Base-by-base conservation (phyloP, 352 stramenopile genomes). In the Phytophthora vignae region DNA sequence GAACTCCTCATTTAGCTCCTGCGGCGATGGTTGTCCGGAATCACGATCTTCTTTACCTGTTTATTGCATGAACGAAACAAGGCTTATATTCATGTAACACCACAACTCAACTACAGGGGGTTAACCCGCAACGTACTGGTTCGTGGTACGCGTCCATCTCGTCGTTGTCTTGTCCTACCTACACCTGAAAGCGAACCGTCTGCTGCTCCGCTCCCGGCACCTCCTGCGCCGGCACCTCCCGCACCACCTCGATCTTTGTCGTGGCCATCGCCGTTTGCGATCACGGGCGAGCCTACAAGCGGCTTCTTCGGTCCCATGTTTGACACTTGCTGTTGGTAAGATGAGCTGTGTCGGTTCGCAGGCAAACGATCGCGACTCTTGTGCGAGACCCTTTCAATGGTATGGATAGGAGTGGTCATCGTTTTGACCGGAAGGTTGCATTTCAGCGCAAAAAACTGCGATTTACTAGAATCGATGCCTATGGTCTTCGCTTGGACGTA, bases 1-100 rank as follows among this genome's bases (percentile, higher is more conserved):
- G 55, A 96, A 95, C 54, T 99, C 92, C 68, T 99, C 96, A 48
- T 97, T 96, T 48, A 99, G 80, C 73, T 99, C 91, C 17, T 88
- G 76, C 57, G 97, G 90, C n/a, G 83, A 96, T 95, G 86, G 59
- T 93, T 95, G 11, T 94, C 88, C 4, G 91, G 91, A 27, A 93
- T 67, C 40, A 94, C 86, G 33, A 94, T 73, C 64, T 78, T 92
- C 74, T 95, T 95, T 38, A 94, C 78, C 85, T 94, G n/a, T 7
- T 69, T 12, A 33, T 64, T 69, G n/a, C n/a, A n/a, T n/a, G n/a
- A n/a, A n/a, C n/a, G n/a, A n/a, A n/a, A n/a, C n/a, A n/a, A n/a
- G n/a, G n/a, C n/a, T n/a, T n/a, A n/a, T n/a, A n/a, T n/a, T n/a
- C n/a, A n/a, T n/a, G n/a, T n/a, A n/a, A n/a, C n/a, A n/a, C n/a